Percentiles rank a stretch among this genome's conserved stretches.
Evolutionary conservation across 345 rosid genomes (phyloP).

Genomic region (Cardamine occulta): DNA sequence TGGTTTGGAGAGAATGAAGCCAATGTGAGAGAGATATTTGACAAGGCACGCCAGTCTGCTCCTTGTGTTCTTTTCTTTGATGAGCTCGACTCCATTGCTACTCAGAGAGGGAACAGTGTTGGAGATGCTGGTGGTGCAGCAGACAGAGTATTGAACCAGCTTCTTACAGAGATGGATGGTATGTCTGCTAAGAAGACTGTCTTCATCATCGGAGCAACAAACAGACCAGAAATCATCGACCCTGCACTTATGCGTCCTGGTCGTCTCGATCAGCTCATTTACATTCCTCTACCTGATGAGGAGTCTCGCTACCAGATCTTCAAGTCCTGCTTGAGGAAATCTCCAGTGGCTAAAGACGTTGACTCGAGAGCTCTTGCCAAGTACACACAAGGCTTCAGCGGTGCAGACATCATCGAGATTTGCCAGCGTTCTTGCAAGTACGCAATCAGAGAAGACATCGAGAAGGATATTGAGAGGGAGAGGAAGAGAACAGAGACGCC

Average conservation of each 20-base stretch:
- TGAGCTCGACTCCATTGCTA: constrained; percentile 80
- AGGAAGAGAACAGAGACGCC: constrained; percentile 37
- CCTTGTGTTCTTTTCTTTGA: constrained; percentile 82
- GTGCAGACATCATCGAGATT: constrained; percentile 72
- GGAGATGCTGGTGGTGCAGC: constrained; percentile 80
- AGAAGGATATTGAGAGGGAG: constrained; percentile 54
- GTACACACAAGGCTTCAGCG: constrained; percentile 69
- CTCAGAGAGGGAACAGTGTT: constrained; percentile 70
- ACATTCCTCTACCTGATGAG: constrained; percentile 77
- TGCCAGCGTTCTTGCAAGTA: constrained; percentile 72
- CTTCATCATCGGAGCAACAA: constrained; percentile 69
- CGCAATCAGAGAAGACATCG: constrained; percentile 72
- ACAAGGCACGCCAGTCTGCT: constrained; percentile 73
- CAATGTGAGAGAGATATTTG: constrained; percentile 73
- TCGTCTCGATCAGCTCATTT: constrained; percentile 68
- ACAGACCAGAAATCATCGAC: constrained; percentile 65
- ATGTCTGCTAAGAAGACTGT: constrained; percentile 73
- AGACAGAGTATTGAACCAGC: constrained; percentile 72
- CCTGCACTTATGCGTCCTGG: constrained; percentile 66
- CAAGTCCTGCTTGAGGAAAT: constrained; percentile 63
- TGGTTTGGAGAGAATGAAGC: constrained; percentile 88
- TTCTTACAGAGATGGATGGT: constrained; percentile 77
- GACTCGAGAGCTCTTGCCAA: constrained; percentile 65
- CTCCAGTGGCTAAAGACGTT: constrained; percentile 61
- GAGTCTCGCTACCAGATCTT: constrained; percentile 65